Evolutionary conservation across 106 monocot species (phyloP).

Genomic region (Vanilla planifolia): DNA sequence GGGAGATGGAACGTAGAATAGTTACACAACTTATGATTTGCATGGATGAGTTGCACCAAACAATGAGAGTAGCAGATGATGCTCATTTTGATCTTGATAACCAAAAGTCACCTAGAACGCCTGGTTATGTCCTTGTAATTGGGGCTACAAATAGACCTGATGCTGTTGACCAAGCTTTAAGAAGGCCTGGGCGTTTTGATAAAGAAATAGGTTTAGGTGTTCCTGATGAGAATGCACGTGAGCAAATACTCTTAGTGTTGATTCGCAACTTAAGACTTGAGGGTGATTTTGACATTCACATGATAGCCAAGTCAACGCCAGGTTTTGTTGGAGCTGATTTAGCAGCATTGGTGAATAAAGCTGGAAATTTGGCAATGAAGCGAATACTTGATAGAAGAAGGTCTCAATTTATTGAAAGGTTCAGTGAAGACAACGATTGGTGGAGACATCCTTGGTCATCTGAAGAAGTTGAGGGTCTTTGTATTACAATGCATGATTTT

Average conservation of each 20-base stretch:
- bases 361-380: constrained; percentile 86
- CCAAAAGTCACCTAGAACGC: constrained; percentile 34
- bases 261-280: constrained; percentile 51
- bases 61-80: constrained; percentile 22
- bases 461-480: constrained; percentile 60
- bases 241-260: constrained; percentile 56
- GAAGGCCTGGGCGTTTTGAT: constrained; percentile 87
- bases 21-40: constrained; percentile 97
- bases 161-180: constrained; percentile 78
- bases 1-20: constrained; percentile 93
- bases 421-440: constrained; percentile 34
- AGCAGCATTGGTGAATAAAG: constrained; percentile 69
- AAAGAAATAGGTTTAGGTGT: constrained; percentile 69
- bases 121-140: constrained; percentile 91
- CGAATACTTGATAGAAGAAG: constrained; percentile 68
- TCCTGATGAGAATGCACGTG: constrained; percentile 78
- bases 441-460: constrained; percentile 64
- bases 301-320: constrained; percentile 77
- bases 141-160: constrained; percentile 98
- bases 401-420: constrained; percentile 17
- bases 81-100: constrained; percentile 11
- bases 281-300: constrained; percentile 56
- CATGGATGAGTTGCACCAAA: constrained; percentile 87
- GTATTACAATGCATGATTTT: constrained; percentile 76
- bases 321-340: constrained; percentile 98